Evolutionary conservation across 768 basidiomycete genomes (phyloP).

Genomic region (Russula emetica): DNA sequence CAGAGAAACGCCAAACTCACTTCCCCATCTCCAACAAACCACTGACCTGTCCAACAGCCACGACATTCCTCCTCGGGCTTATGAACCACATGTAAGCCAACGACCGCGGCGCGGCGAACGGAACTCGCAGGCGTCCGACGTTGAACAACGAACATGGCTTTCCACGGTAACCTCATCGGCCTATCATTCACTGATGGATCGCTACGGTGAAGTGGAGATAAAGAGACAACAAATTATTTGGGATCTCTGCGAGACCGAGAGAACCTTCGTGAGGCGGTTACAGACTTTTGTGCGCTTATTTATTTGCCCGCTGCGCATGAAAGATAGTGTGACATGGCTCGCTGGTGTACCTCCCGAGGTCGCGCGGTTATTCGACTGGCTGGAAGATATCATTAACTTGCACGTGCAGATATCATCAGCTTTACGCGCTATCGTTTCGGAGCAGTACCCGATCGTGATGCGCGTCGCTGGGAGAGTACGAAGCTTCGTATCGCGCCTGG

Average conservation of each 20-base stretch:
- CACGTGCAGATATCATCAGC: conserved; percentile 59
- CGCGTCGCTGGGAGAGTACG: conserved; percentile 57
- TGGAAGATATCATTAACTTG: conserved; percentile 80
- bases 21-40: neutral
- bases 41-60: neutral
- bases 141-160: conserved; percentile 27
- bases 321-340: conserved; percentile 72
- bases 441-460: conserved; percentile 44
- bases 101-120: conserved; percentile 10
- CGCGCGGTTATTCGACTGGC: conserved; percentile 75
- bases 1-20: neutral
- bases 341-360: conserved; percentile 69
- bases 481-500: conserved; percentile 59
- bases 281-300: conserved; percentile 66
- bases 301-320: conserved; percentile 69
- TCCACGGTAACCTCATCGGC: conserved; percentile 28
- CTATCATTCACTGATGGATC: conserved; percentile 38
- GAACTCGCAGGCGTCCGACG: conserved; percentile 2
- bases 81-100: conserved; percentile 4
- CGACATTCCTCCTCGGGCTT: neutral
- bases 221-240: conserved; percentile 63
- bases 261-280: conserved; percentile 60
- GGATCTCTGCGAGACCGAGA: conserved; percentile 67
- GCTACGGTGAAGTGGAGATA: conserved; percentile 49
- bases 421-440: conserved; percentile 42